Evolutionary conservation across 768 basidiomycete species (phyloP).

Genomic region (Lactarius sp.): DNA sequence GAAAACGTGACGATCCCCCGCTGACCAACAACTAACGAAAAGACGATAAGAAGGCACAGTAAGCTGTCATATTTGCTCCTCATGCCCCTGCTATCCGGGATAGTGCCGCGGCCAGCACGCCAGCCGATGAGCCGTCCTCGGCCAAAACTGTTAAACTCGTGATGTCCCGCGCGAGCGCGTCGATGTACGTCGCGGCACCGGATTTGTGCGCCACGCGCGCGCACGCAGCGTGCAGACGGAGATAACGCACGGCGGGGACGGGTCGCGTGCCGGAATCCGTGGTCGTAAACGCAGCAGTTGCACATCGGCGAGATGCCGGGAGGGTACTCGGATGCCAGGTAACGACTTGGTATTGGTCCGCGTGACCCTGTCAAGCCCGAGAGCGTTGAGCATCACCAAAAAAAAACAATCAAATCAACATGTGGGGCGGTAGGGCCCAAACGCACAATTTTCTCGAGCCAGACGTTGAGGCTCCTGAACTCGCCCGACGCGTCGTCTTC

Average conservation of each 20-base stretch:
- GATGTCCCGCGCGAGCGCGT: conserved; percentile 29
- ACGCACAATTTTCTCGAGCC: conserved; percentile 34
- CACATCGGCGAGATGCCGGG: not conserved
- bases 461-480: conserved; percentile 33
- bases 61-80: not conserved
- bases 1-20: not conserved
- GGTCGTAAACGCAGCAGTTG: conserved; percentile 31
- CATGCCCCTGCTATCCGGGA: conserved; percentile 3
- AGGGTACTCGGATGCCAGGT: conserved; percentile 15
- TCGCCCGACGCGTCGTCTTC: conserved; percentile 6
- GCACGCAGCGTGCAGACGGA: conserved; percentile 39
- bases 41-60: not conserved
- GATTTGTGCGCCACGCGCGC: conserved; percentile 39
- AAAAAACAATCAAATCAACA: not conserved
- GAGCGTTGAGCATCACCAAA: not conserved
- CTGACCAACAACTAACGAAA: not conserved
- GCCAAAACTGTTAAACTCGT: conserved; percentile 16
- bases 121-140: conserved; percentile 19
- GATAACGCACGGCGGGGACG: conserved; percentile 33
- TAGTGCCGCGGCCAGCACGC: conserved; percentile 17
- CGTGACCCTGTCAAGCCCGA: not conserved
- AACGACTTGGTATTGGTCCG: conserved; percentile 10
- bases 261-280: conserved; percentile 29
- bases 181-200: conserved; percentile 36
- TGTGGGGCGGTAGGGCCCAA: not conserved